A percentile compares a stretch with the other conserved stretches of the same genome.
These are phyloP conservation scores for Medicago lupulina DNA, from an alignment of 306 rosid genomes.

Conservation along the genomic window DNA sequence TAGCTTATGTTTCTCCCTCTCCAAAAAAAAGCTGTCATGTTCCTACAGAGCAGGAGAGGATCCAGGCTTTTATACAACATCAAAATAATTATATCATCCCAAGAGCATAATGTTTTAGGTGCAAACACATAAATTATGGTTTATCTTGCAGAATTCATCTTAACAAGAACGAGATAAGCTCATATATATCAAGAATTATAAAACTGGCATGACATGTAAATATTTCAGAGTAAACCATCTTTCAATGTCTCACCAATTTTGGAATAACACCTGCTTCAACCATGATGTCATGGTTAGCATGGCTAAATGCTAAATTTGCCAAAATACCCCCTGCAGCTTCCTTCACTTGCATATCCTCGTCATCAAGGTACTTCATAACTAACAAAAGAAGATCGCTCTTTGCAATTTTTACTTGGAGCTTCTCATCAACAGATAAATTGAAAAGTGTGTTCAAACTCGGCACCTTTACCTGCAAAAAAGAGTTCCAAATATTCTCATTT, in stretches of 20 bases:
- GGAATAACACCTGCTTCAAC: slow-evolving; percentile 89
- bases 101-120: slow-evolving; percentile 10
- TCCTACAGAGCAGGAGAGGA: no score
- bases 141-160: slow-evolving; percentile 23
- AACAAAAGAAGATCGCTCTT: slow-evolving; percentile 60
- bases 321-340: slow-evolving; percentile 89
- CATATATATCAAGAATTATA: slow-evolving; percentile 18
- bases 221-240: slow-evolving; percentile 22
- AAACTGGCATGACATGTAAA: slow-evolving; percentile 30
- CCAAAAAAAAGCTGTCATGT: no score
- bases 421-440: slow-evolving; percentile 88
- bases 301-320: slow-evolving; percentile 77
- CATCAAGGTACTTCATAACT: slow-evolving; percentile 71
- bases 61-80: background rate
- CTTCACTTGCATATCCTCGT: slow-evolving; percentile 72
- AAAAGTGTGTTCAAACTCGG: slow-evolving; percentile 75
- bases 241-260: slow-evolving; percentile 68
- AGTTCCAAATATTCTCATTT: slow-evolving; percentile 44
- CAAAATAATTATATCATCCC: slow-evolving; percentile 9
- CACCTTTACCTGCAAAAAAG: slow-evolving; percentile 74
- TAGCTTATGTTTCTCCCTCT: no score
- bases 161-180: slow-evolving; percentile 30
- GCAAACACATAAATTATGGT: background rate
- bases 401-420: slow-evolving; percentile 65
- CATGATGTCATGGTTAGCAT: slow-evolving; percentile 63